Evolutionary conservation across 1,139 yeast genomes (phyloP).

Genomic region (Lodderomyces orthopsilosis): DNA sequence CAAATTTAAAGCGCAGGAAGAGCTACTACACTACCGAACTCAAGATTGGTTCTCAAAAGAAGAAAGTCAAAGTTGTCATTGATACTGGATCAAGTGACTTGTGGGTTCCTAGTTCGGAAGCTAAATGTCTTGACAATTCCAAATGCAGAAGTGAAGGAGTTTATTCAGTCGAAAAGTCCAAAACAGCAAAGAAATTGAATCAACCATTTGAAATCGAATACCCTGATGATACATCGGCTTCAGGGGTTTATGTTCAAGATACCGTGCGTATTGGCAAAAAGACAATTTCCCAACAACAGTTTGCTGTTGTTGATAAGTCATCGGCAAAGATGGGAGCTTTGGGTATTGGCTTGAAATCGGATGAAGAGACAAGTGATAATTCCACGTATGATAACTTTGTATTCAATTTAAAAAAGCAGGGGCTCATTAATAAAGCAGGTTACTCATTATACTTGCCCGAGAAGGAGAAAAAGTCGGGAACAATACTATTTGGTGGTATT

Average conservation of each 20-base stretch:
- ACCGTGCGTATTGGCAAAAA: slow-evolving; percentile 22
- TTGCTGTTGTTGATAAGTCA: slow-evolving; percentile 47
- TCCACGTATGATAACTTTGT: slow-evolving; percentile 41
- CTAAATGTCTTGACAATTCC: slow-evolving; percentile 6
- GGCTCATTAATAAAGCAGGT: slow-evolving; percentile 45
- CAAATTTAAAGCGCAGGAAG: background rate
- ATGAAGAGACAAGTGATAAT: slow-evolving; percentile 15
- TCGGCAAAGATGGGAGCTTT: slow-evolving; percentile 44
- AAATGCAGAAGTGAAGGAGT: slow-evolving; percentile 45
- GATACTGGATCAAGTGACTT: slow-evolving; percentile 49
- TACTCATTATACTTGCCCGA: slow-evolving; percentile 55
- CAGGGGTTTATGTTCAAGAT: slow-evolving; percentile 59
- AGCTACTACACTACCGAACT: slow-evolving; percentile 39
- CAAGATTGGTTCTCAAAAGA: slow-evolving; percentile 31
- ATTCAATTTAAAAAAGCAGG: slow-evolving; percentile 46
- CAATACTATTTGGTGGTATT: slow-evolving; percentile 56
- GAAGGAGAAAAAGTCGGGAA: slow-evolving; percentile 38
- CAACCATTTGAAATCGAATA: slow-evolving; percentile 35
- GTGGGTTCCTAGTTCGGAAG: slow-evolving; percentile 29
- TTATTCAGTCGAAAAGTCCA: slow-evolving; percentile 46
- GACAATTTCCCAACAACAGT: slow-evolving; percentile 50
- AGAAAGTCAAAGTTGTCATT: slow-evolving; percentile 30
- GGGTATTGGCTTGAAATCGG: slow-evolving; percentile 40
- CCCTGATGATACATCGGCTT: slow-evolving; percentile 31
- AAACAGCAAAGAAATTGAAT: slow-evolving; percentile 44